A percentile compares a stretch with the other conserved stretches of the same genome.
These are phyloP conservation scores for Botrytis porri DNA, from an alignment of 2,329 filamentous ascomycete species.

Conservation along the genomic window DNA sequence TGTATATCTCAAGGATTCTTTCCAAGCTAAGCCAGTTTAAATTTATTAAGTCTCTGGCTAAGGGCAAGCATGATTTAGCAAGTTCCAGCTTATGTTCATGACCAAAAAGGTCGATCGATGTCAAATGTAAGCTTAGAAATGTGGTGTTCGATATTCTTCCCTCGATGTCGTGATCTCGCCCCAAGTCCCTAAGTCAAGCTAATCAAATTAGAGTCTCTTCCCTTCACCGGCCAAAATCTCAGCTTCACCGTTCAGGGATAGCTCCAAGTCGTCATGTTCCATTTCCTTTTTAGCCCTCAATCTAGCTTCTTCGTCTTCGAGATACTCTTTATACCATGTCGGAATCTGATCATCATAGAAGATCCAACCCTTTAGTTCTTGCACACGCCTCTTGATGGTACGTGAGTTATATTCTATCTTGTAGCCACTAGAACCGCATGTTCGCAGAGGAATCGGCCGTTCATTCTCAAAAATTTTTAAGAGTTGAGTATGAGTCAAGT, in stretches of 20 bases:
- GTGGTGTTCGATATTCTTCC: neutral
- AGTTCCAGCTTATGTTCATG: neutral
- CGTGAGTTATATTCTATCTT: neutral
- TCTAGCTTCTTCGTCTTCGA: neutral
- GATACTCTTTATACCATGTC: neutral
- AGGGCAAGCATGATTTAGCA: too few species aligned
- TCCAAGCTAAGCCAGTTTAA: too few species aligned
- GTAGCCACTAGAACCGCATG: neutral
- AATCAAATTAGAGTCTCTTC: neutral
- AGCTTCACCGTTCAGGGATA: neutral
- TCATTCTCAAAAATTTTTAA: neutral
- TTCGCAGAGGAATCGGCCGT: neutral
- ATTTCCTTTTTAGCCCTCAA: neutral
- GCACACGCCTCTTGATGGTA: neutral
- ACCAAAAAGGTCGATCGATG: neutral
- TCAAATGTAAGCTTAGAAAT: neutral
- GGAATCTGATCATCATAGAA: neutral
- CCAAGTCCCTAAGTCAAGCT: neutral
- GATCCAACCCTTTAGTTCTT: neutral
- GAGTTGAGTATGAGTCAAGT: neutral
- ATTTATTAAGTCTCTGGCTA: too few species aligned
- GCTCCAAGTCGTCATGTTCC: neutral
- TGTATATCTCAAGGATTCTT: too few species aligned
- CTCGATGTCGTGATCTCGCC: neutral
- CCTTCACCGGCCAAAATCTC: neutral